Evolutionary conservation across 2,329 filamentous ascomycete species (phyloP).

Genomic region (Fusarium dimerum): DNA sequence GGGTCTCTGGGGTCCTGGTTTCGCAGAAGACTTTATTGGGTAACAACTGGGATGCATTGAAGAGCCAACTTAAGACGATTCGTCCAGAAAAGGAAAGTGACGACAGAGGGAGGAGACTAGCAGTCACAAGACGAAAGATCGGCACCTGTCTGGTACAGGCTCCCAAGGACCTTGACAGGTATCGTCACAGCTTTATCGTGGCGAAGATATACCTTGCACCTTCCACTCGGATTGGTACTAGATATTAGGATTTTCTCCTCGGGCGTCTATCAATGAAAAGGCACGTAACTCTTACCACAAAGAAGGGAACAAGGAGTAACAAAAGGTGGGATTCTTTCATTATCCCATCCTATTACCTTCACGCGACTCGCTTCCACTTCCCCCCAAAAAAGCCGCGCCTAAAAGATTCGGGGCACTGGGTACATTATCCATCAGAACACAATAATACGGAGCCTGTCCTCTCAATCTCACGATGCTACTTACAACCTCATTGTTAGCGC

Average conservation of each 20-base stretch:
- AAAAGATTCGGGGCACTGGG: too few relatives aligned
- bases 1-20: not conserved
- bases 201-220: constrained; percentile 5
- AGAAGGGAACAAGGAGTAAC: constrained; percentile 5
- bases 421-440: too few relatives aligned
- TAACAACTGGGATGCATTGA: not conserved
- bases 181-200: not conserved
- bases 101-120: constrained; percentile 19
- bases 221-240: constrained; percentile 6
- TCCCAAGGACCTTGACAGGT: constrained; percentile 6
- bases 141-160: constrained; percentile 12
- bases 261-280: constrained; percentile 2
- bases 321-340: constrained; percentile 9
- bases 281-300: not conserved
- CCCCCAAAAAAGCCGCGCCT: too few relatives aligned
- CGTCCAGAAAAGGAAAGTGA: constrained; percentile 24
- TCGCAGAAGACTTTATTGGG: constrained; percentile 5
- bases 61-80: constrained; percentile 8
- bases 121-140: constrained; percentile 24
- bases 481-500: too few relatives aligned
- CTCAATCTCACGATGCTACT: too few relatives aligned
- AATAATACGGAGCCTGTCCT: too few relatives aligned
- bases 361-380: constrained; percentile 13
- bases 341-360: constrained; percentile 6
- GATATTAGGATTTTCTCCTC: constrained; percentile 7